Percentiles rank a stretch among this genome's conserved stretches.
phyloP scores from a whole-genome alignment of 1,139 yeast species.

The Entelexis paramagnoliae region DNA sequence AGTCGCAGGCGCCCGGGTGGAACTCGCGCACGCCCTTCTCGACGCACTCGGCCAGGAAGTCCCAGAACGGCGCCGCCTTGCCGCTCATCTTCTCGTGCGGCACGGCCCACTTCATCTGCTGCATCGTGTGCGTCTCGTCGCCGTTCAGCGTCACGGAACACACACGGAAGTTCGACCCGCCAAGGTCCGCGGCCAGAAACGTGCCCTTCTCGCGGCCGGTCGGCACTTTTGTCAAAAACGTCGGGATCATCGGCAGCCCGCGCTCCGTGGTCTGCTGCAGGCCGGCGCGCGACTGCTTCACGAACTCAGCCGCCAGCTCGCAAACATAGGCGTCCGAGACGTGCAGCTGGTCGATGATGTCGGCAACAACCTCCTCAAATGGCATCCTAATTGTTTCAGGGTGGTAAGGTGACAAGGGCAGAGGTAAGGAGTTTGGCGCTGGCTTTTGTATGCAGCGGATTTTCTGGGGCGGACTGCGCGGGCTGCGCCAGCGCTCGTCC shows the following conservation, averaged over 20 bases:
- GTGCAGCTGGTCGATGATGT: slow-evolving; percentile 46
- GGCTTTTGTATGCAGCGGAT: neutral
- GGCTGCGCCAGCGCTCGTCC: too few relatives aligned
- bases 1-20: slow-evolving; percentile 40
- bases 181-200: slow-evolving; percentile 71
- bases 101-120: slow-evolving; percentile 62
- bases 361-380: slow-evolving; percentile 24
- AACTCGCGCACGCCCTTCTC: slow-evolving; percentile 51
- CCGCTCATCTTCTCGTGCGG: slow-evolving; percentile 65
- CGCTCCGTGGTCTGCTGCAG: slow-evolving; percentile 40
- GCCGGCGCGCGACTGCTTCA: slow-evolving; percentile 53
- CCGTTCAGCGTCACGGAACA: slow-evolving; percentile 75
- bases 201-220: slow-evolving; percentile 72
- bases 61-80: slow-evolving; percentile 48
- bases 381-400: neutral
- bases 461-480: neutral
- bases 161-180: slow-evolving; percentile 83
- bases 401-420: neutral
- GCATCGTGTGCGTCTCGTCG: slow-evolving; percentile 61
- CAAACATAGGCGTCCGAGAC: slow-evolving; percentile 45
- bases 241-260: slow-evolving; percentile 79
- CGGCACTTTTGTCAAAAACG: slow-evolving; percentile 72
- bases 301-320: slow-evolving; percentile 54
- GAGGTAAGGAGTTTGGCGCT: neutral
- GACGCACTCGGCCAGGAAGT: slow-evolving; percentile 62